phyloP scores from a whole-genome alignment of 768 basidiomycete species.

The Lentinula aciculospora region DNA sequence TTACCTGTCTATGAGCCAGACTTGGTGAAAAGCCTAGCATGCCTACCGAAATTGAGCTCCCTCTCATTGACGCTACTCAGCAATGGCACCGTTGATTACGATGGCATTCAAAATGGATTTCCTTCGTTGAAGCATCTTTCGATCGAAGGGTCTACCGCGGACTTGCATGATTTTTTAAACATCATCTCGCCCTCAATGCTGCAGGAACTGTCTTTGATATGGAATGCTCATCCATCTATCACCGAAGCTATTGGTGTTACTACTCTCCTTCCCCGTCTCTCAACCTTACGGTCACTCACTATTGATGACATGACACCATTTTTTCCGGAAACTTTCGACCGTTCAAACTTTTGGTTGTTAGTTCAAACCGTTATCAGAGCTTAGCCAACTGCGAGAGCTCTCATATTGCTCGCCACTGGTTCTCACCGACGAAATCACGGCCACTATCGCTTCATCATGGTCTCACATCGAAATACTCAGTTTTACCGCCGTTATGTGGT shows the following conservation, averaged over 20 bases:
- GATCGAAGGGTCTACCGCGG: not conserved
- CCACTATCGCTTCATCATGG: not conserved
- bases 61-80: not conserved
- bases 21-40: not conserved
- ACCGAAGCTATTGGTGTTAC: not conserved
- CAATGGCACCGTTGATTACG: not conserved
- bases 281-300: not conserved
- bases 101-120: not conserved
- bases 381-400: not conserved
- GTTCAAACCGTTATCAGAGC: not conserved
- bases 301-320: not conserved
- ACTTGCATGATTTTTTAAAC: not conserved
- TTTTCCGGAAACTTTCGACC: not conserved
- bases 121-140: not conserved
- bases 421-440: not conserved
- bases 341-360: not conserved
- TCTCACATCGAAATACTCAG: not conserved
- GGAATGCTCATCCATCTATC: not conserved
- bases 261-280: not conserved
- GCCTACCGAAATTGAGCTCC: not conserved
- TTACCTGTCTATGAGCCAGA: not conserved
- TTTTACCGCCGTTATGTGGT: not conserved
- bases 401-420: not conserved
- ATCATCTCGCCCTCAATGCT: not conserved
- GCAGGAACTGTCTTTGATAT: not conserved